Evolutionary conservation across 345 rosid species (phyloP).

Genomic region (Populus simonii): DNA sequence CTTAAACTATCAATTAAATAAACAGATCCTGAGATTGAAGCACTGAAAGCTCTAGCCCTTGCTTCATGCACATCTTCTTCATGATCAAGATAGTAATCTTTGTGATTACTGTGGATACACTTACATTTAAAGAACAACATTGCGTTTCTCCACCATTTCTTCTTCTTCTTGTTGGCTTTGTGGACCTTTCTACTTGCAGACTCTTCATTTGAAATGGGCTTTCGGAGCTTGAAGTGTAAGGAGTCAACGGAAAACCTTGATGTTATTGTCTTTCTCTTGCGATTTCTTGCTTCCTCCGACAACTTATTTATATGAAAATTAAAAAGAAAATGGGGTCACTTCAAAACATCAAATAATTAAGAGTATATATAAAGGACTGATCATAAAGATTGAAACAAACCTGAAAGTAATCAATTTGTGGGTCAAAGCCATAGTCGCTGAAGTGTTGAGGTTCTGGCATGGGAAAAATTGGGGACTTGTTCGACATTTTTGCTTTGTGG

Average conservation of each 20-base stretch:
- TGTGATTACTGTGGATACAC: conserved; percentile 27
- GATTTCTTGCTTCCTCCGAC: conserved; percentile 74
- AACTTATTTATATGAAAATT: conserved; percentile 31
- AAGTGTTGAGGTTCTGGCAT: conserved; percentile 66
- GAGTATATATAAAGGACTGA: background rate
- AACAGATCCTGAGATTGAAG: conserved; percentile 61
- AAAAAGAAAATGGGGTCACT: background rate
- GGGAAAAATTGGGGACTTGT: conserved; percentile 62
- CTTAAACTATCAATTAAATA: conserved; percentile 69
- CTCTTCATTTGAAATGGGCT: conserved; percentile 77
- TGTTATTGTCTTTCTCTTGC: conserved; percentile 42
- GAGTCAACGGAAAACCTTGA: conserved; percentile 36
- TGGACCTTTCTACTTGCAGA: conserved; percentile 32
- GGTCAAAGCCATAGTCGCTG: conserved; percentile 89
- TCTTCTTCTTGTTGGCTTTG: conserved; percentile 55
- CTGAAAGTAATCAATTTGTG: conserved; percentile 74
- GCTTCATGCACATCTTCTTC: conserved; percentile 43
- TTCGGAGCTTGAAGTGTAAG: conserved; percentile 78
- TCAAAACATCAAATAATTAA: background rate
- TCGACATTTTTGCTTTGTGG: conserved; percentile 37
- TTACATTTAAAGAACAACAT: conserved; percentile 64
- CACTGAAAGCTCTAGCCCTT: conserved; percentile 42
- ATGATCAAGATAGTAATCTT: background rate
- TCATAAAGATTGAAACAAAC: conserved; percentile 20
- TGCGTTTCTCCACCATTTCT: conserved; percentile 80